A percentile compares a stretch with the other conserved stretches of the same genome.
phyloP scores from a whole-genome alignment of 805 yeast genomes.

The Phaffomyces antillensis region DNA sequence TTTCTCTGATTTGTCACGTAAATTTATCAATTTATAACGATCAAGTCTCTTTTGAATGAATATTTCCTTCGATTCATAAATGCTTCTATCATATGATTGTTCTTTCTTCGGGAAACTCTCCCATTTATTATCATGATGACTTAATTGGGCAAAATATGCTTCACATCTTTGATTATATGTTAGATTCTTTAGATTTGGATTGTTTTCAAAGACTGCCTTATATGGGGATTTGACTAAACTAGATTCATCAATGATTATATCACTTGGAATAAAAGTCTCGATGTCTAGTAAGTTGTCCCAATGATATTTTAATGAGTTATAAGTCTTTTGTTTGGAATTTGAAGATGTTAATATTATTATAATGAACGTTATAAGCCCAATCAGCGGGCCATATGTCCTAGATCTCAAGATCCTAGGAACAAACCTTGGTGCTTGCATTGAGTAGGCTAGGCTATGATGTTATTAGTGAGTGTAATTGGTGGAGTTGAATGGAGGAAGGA shows the following conservation, averaged over 20 bases:
- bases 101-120: constrained; percentile 14
- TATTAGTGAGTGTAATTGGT: too few relatives aligned
- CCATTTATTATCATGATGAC: constrained; percentile 19
- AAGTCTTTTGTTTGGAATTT: too few relatives aligned
- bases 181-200: background rate
- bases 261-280: background rate
- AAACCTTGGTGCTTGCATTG: too few relatives aligned
- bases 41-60: constrained; percentile 13
- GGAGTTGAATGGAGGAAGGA: too few relatives aligned
- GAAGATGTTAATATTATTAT: too few relatives aligned
- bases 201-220: background rate
- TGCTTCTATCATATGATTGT: constrained; percentile 13
- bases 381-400: too few relatives aligned
- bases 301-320: background rate
- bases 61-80: constrained; percentile 15
- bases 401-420: too few relatives aligned
- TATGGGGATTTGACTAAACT: background rate
- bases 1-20: constrained; percentile 6
- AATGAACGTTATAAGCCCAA: too few relatives aligned
- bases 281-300: background rate
- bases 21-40: constrained; percentile 7
- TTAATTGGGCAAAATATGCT: constrained; percentile 24
- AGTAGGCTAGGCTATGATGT: too few relatives aligned
- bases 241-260: background rate
- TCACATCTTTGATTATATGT: constrained; percentile 20